A percentile compares a stretch with the other conserved stretches of the same genome.
Conservation (phyloP, 2,329 filamentous ascomycete genomes). For the Didymella keratinophila region DNA sequence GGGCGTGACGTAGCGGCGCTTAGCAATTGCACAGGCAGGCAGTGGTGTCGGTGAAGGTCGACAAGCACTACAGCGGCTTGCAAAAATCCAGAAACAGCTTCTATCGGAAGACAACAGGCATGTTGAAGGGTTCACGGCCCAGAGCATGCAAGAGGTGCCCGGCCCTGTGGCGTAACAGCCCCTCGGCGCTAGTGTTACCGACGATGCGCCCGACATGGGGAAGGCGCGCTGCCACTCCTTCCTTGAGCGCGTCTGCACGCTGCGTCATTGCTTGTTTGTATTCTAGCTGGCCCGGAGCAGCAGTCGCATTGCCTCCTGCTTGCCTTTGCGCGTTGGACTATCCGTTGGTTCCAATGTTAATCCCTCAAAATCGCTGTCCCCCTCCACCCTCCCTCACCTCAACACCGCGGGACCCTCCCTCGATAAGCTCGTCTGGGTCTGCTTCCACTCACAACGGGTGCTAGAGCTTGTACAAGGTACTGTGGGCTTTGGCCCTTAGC, state of each 20-base stretch:
- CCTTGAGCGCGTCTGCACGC: slow-evolving; percentile 12
- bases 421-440: neutral
- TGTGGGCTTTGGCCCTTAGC: neutral
- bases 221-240: slow-evolving; percentile 12
- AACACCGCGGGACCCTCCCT: slow-evolving; percentile 8
- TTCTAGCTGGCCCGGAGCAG: neutral
- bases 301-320: slow-evolving; percentile 2
- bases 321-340: neutral
- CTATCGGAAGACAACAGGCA: slow-evolving; percentile 4
- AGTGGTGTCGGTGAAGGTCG: slow-evolving; percentile 12
- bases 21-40: slow-evolving; percentile 31
- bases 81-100: neutral
- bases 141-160: slow-evolving; percentile 7
- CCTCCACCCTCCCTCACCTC: slow-evolving; percentile 12
- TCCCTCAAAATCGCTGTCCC: slow-evolving; percentile 21
- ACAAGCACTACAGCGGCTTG: neutral
- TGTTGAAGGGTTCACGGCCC: slow-evolving; percentile 12
- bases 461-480: neutral
- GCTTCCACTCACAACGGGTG: neutral
- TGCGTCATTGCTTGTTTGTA: slow-evolving; percentile 26
- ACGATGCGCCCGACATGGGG: slow-evolving; percentile 8
- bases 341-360: slow-evolving; percentile 23
- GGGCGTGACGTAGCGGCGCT: slow-evolving; percentile 39
- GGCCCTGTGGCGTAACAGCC: slow-evolving; percentile 14
- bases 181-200: slow-evolving; percentile 28